A percentile compares a stretch with the other conserved stretches of the same genome.
Conservation (phyloP, 768 basidiomycete species). For the Trametopsis cervina region DNA sequence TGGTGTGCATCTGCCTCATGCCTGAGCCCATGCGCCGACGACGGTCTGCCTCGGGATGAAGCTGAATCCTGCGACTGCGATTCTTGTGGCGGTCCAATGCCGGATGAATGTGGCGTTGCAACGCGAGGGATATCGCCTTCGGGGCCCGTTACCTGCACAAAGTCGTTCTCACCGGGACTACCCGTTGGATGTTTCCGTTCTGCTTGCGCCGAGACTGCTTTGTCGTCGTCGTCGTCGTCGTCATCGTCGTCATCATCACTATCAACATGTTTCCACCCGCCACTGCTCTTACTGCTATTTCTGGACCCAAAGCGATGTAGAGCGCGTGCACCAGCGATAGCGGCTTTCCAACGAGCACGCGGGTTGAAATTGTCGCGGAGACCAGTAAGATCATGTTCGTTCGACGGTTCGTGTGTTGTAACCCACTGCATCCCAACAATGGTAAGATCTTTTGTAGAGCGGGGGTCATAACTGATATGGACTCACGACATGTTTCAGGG, state of each 20-base stretch:
- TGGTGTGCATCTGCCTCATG: conserved; percentile 19
- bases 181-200: conserved; percentile 3
- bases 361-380: conserved; percentile 82
- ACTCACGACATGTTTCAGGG: conserved; percentile 58
- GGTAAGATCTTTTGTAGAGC: neutral
- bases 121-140: neutral
- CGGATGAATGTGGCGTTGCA: neutral
- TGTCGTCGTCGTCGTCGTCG: conserved; percentile 25
- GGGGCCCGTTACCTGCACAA: conserved; percentile 4
- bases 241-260: conserved; percentile 26
- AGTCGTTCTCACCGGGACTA: conserved; percentile 33
- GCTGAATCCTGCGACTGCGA: neutral
- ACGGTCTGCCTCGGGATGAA: conserved; percentile 5
- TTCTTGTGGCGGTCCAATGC: conserved; percentile 3
- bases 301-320: conserved; percentile 23
- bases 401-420: conserved; percentile 53
- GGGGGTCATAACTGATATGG: neutral
- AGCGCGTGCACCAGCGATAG: conserved; percentile 49
- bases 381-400: conserved; percentile 71
- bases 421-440: conserved; percentile 51
- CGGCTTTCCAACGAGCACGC: conserved; percentile 63
- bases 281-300: conserved; percentile 28
- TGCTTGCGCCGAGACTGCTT: neutral
- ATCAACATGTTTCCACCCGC: conserved; percentile 25
- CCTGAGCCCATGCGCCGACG: conserved; percentile 17